Evolutionary conservation across 2,329 filamentous ascomycete species (phyloP), one percentile per base, ranked within the genome.

Genomic region (Pseudonectria buxi): DNA sequence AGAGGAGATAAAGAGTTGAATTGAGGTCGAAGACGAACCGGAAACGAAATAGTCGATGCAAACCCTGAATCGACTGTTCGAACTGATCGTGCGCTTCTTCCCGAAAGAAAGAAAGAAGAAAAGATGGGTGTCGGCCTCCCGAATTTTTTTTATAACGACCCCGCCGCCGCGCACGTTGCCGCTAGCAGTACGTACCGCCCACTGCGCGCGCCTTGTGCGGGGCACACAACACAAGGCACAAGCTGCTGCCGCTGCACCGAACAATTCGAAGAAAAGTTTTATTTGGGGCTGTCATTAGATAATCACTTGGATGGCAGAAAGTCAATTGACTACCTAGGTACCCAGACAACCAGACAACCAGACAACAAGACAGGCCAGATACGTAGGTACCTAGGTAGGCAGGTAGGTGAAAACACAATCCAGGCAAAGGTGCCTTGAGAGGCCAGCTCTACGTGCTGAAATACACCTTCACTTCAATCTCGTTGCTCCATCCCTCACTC

Each of bases 401-500:
- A n/a, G n/a, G n/a, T n/a, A n/a, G n/a, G n/a, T n/a, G n/a, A n/a
- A n/a, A n/a, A n/a, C n/a, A n/a, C n/a, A n/a, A n/a, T n/a, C n/a
- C n/a, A n/a, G n/a, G n/a, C n/a, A n/a, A n/a, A n/a, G n/a, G n/a
- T n/a, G n/a, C n/a, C n/a, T n/a, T n/a, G n/a, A n/a, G n/a, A n/a
- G n/a, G n/a, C n/a, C n/a, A n/a, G n/a, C 12, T 35, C 36, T 22
- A 67, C 30, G 66, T 51, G 15, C 58, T 57, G 31, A 76, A 68
- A 37, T 67, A 81, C 5, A 87, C 58, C 55, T 81, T 80, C 28
- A 94, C 64, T 41, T 76, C 69, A 26, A 88, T 72, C 57, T 94
- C 85, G 56, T 95, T 94, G 45, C 78, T 82, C 81, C 85, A 94
- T 7, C 82, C 78, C 26, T 76, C 72, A 39, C 78, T 64, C 36